Percentiles rank a stretch among this genome's conserved stretches.
Evolutionary conservation across 2,329 filamentous ascomycete species (phyloP).

Genomic region (Hymenoscyphus albidus): DNA sequence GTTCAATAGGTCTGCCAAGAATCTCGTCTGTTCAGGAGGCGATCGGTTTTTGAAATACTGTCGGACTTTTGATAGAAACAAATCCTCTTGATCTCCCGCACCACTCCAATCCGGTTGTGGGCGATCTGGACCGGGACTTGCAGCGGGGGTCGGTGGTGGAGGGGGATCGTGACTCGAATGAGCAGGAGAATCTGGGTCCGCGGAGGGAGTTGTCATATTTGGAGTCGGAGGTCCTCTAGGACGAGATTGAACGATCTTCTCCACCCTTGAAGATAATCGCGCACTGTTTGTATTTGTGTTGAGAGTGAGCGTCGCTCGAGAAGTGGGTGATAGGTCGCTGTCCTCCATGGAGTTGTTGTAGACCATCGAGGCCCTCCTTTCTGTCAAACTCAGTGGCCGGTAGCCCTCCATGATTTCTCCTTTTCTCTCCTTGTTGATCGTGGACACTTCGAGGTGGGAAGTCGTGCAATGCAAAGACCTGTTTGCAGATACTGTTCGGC

Average conservation of each 20-base stretch:
- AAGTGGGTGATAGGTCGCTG: constrained; percentile 31
- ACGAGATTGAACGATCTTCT: constrained; percentile 51
- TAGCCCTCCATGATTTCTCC: constrained; percentile 32
- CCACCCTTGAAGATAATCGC: constrained; percentile 41
- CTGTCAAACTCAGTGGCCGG: constrained; percentile 56
- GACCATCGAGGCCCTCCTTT: constrained; percentile 55
- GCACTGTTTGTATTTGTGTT: constrained; percentile 41
- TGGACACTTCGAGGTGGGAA: not conserved
- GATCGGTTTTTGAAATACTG: constrained; percentile 76
- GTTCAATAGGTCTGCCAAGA: constrained; percentile 85
- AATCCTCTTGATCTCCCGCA: constrained; percentile 75
- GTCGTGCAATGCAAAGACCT: not conserved
- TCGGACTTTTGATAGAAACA: constrained; percentile 74
- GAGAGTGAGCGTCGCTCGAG: constrained; percentile 43
- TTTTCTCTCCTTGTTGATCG: not conserved
- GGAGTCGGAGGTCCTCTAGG: constrained; percentile 61
- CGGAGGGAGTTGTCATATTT: constrained; percentile 61
- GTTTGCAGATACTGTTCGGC: not conserved
- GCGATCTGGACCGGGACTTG: constrained; percentile 60
- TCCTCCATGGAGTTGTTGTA: constrained; percentile 46
- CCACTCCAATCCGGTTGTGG: constrained; percentile 69
- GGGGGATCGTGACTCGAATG: constrained; percentile 45
- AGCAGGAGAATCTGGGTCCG: constrained; percentile 51
- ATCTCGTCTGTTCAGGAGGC: constrained; percentile 70
- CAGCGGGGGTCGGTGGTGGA: constrained; percentile 61